Base-by-base conservation (phyloP, 106 monocot species). In the Acorus gramineus region DNA sequence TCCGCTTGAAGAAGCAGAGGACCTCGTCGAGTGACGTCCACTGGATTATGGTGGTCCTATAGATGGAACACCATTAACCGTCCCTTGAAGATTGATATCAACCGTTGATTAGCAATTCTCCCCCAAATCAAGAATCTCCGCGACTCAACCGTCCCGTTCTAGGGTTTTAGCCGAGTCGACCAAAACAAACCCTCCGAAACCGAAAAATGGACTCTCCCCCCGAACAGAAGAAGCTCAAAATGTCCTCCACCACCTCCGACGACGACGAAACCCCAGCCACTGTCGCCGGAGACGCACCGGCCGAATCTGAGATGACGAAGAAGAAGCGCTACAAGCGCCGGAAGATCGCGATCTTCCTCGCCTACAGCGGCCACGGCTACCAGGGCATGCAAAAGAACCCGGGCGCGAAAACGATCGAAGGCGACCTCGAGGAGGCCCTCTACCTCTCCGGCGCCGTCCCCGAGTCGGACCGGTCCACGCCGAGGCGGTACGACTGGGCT, bases 361-460 rank as follows among this genome's bases (percentile, higher is more conserved):
- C 73, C 9, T 89, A 98, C 73, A 88, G 88, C 75, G 88, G 98
- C 45, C 60, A 69, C 7, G 98, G 92, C 0, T 98, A 98, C 85
- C 98, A 98, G 60, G 98, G 92, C 42, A 98, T 98, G 98, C 98
- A 98, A 77, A 98, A 98, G 79, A 98, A 98, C 65, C 92, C 92
- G 4, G 92, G 98, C 42, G 98, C 98, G 6, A 80, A 77, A 64
- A 98, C 92, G 71, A 98, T 98, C 60, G 92, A 98, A 61, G 81
- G 77, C 48, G 92, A 98, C 61, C 83, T 92, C 60, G 88, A 98
- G 67, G 88, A 85, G 65, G 98, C 88, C 4, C 85, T 98, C 73
- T 98, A 79, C 73, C 83, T 64, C 56, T 69, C 88, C 63, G 88
- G 76, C 50, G 98, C 78, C 56, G 92, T 98, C 14, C 92, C 85